Evolutionary conservation across 345 rosid species (phyloP).

Genomic region (Eucalyptus marginata): DNA sequence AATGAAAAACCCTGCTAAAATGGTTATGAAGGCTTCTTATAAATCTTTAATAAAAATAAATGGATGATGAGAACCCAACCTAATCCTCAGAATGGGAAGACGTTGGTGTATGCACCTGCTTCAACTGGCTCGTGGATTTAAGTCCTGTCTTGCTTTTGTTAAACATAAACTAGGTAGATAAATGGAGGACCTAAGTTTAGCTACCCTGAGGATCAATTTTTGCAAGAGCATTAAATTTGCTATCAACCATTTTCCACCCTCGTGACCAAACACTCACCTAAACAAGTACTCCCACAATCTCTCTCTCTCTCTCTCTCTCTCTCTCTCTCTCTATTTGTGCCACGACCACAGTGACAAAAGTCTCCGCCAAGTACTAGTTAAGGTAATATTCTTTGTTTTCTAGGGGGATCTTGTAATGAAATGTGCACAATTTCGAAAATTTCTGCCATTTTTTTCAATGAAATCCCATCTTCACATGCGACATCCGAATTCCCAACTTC

Average conservation of each 20-base stretch:
- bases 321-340: background rate
- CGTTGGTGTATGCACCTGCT: background rate
- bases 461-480: background rate
- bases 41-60: background rate
- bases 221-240: background rate
- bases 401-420: background rate
- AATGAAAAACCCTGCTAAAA: background rate
- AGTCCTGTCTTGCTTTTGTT: background rate
- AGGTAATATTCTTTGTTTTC: background rate
- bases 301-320: background rate
- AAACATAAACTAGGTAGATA: background rate
- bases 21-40: background rate
- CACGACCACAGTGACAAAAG: background rate
- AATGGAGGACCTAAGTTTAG: background rate
- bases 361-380: background rate
- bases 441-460: background rate
- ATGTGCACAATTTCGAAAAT: background rate
- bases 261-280: background rate
- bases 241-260: background rate
- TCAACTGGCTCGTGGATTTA: background rate
- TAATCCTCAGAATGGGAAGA: background rate
- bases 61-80: background rate
- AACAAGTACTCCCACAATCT: background rate
- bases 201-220: background rate
- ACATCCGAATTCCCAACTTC: background rate